A percentile compares a stretch with the other conserved stretches of the same genome.
Evolutionary conservation across 2,329 filamentous ascomycete species (phyloP).

Genomic region (Phoma sp.): DNA sequence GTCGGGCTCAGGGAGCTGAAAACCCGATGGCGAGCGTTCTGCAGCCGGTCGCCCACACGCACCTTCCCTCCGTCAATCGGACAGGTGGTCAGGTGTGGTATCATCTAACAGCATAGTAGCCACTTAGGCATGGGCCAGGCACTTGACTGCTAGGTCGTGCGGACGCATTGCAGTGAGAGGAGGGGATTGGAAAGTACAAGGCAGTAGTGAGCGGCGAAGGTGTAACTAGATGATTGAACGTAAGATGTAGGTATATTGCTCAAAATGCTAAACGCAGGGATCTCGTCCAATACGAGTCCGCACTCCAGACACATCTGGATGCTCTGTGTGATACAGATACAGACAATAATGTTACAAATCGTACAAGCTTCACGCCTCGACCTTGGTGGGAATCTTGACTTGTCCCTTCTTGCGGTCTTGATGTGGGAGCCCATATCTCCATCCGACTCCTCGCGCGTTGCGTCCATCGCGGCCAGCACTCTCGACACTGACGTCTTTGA

Average conservation of each 20-base stretch:
- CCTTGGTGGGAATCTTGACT: conserved; percentile 67
- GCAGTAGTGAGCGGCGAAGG: neutral
- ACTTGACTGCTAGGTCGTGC: too few relatives aligned
- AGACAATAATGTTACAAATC: conserved; percentile 29
- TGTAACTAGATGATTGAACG: neutral
- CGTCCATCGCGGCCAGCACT: conserved; percentile 62
- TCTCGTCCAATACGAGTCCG: conserved; percentile 11
- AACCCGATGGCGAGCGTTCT: too few relatives aligned
- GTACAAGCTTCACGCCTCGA: conserved; percentile 51
- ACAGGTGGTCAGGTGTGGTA: too few relatives aligned
- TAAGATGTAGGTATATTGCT: conserved; percentile 20
- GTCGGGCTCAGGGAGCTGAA: too few relatives aligned
- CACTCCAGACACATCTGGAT: conserved; percentile 20
- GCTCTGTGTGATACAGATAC: conserved; percentile 29
- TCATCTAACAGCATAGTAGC: too few relatives aligned
- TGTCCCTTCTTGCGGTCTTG: conserved; percentile 67
- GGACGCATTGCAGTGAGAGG: too few relatives aligned
- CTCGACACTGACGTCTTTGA: conserved; percentile 64
- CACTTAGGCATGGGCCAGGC: too few relatives aligned
- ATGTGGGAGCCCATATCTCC: conserved; percentile 66
- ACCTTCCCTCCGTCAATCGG: too few relatives aligned
- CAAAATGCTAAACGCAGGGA: conserved; percentile 13
- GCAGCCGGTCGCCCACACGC: too few relatives aligned
- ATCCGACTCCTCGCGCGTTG: conserved; percentile 60
- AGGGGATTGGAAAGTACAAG: conserved; percentile 7